Evolutionary conservation across 768 basidiomycete species (phyloP), one percentile per base, ranked within the genome.

Genomic region (Tylopilus vinaceipallidus): DNA sequence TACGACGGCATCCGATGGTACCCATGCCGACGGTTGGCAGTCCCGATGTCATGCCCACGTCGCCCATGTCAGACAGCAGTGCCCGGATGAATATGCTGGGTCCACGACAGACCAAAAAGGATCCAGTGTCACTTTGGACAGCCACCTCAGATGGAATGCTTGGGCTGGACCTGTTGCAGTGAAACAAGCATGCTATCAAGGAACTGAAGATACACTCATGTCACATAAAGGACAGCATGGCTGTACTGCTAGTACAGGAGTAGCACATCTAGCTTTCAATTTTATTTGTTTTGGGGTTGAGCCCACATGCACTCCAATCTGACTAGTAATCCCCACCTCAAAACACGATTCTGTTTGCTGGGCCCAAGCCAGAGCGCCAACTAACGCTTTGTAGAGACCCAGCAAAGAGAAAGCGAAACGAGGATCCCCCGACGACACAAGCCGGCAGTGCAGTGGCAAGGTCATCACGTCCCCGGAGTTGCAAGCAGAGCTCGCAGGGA

Each of bases 351-450:
- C 52, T 14, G 30, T 62, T 63, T 62, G 61, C 55, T 46, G 48
- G 16, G 10, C 17, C 45, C 47, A 0, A 1, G 11, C 0, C 0
- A 7, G 10, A 10, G 26, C n/a, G 43, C 1, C 58, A 0, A 64
- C 0, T 39, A 53, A 52, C 52, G 40, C 40, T 0, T 0, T 0
- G 1, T 0, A 0, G 22, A 24, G 24, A 47, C 2, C 24, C 46
- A 50, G 46, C 61, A 63, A 62, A 63, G 45, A 63, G 42, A 60
- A 49, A 24, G 34, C 41, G 10, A 24, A 49, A 20, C 23, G n/a
- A 42, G n/a, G 47, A 81, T 68, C 81, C 81, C 80, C 77, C 73
- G 78, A 83, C 81, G 65, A 83, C 81, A 59, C 81, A 75, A 77
- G 79, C 80, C 75, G 47, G 56, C 34, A 60, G 39, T 71, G 69